Conservation (phyloP, 768 basidiomycete species). For the Gelatoporia subvermispora region DNA sequence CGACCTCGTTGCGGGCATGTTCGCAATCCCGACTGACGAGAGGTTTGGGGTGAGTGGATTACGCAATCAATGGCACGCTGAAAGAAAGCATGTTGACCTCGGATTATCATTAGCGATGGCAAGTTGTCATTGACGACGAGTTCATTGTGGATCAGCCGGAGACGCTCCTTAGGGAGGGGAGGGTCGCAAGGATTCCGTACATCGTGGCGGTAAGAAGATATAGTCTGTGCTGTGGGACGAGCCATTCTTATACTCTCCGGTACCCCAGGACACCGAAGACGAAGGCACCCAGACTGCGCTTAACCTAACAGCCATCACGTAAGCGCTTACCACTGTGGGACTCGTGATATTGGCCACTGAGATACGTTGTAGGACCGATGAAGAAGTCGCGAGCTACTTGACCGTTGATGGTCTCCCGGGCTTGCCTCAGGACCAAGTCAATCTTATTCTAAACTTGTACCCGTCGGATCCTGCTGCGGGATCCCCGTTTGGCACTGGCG, state of each 20-base stretch:
- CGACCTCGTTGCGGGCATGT: constrained; percentile 8
- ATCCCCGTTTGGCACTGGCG: constrained; percentile 42
- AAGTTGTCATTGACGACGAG: neutral
- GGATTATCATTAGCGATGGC: constrained; percentile 1
- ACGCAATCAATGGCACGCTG: too few relatives aligned
- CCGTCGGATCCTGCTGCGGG: constrained; percentile 38
- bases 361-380: constrained; percentile 1
- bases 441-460: constrained; percentile 31
- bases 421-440: neutral
- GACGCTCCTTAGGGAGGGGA: neutral
- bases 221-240: too few relatives aligned
- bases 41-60: too few relatives aligned
- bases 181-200: too few relatives aligned
- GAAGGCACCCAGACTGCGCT: constrained; percentile 4
- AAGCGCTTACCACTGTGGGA: neutral
- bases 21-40: too few relatives aligned
- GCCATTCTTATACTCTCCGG: neutral
- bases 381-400: constrained; percentile 1
- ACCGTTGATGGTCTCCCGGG: neutral
- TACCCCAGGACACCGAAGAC: constrained; percentile 1
- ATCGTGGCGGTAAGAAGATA: too few relatives aligned
- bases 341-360: neutral
- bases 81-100: constrained; percentile 18
- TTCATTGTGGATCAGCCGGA: neutral
- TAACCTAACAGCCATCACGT: constrained; percentile 1